Evolutionary conservation across 225 moss, liverwort and hornwort genomes (phyloP), one percentile per base, ranked within the genome.

Genomic region (Physcomitrellopsis africana): DNA sequence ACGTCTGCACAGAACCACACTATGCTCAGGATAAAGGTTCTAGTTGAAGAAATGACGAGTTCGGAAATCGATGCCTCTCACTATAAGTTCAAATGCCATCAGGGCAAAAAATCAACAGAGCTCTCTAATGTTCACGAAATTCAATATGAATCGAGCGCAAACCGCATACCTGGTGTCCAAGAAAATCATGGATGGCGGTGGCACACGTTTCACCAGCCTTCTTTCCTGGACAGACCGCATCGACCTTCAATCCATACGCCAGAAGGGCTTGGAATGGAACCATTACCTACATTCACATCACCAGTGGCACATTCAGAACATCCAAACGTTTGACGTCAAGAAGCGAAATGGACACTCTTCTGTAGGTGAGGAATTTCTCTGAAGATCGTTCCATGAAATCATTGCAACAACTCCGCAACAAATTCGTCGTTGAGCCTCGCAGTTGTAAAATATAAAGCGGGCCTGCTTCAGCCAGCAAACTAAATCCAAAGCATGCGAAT

Each of bases 181-280:
- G 89, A 76, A 94, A 94, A 81, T 95, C 95, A 72, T 99, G 95
- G 26, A 99, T 84, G 44, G 99, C 93, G 27, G 99, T 99, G 62
- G 83, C 82, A 73, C 89, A 80, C 15, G 67, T 77, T 51, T 93
- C 99, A 14, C 99, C 99, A 41, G 89, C 89, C 63, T 82, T 89
- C 88, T 95, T 99, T 69, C 91, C 91, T 23, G 99, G 99, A 76
- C 93, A 99, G 16, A 99, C 85, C 16, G 88, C 93, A 68, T 95
- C 95, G 19, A 99, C 99, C 57, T 84, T 89, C 78, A 99, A 77
- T 63, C 99, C 95, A 60, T 41, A 91, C 8, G 93, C 94, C 72
- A 86, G 89, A 29, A 99, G 83, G 17, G 87, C 90, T 79, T 99
- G 99, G 59, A 95, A 99, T 16, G 99, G 95, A 64, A 99, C 95